These are phyloP conservation scores for Paraleonurus japonicus DNA, from an alignment of 257 asterid species.

Conservation along the genomic window DNA sequence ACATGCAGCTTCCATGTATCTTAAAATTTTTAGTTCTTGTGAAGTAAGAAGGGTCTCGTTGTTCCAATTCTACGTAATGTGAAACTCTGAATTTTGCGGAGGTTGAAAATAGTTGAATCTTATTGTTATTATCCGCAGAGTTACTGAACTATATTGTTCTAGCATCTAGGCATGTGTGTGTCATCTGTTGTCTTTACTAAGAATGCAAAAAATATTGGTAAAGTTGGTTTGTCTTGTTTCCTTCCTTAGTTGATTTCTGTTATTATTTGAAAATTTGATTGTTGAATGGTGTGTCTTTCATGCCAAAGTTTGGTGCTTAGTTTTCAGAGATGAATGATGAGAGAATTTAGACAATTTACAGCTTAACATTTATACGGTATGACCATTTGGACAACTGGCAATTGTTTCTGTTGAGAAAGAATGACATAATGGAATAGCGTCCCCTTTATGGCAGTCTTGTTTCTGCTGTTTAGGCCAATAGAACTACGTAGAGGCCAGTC, in stretches of 20 bases:
- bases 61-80: constrained; percentile 90
- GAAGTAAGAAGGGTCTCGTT: constrained; percentile 54
- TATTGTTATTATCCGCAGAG: background rate
- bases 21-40: background rate
- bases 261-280: background rate
- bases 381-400: constrained; percentile 19
- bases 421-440: constrained; percentile 42
- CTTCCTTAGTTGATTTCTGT: background rate
- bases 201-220: background rate
- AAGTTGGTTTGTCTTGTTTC: background rate
- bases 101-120: constrained; percentile 50
- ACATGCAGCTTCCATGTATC: background rate
- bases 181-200: too few relatives aligned
- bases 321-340: constrained; percentile 12
- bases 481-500: constrained; percentile 67
- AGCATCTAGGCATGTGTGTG: too few relatives aligned
- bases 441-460: constrained; percentile 36
- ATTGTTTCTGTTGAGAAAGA: constrained; percentile 13
- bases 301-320: constrained; percentile 19
- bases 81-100: constrained; percentile 86
- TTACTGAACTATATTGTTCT: background rate
- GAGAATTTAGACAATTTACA: constrained; percentile 27
- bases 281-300: constrained; percentile 1
- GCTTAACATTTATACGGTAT: constrained; percentile 27
- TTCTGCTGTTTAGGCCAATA: constrained; percentile 80